Evolutionary conservation across 2,329 filamentous ascomycete genomes (phyloP), one percentile per base, ranked within the genome.

Genomic region (Diaporthe vaccinii): DNA sequence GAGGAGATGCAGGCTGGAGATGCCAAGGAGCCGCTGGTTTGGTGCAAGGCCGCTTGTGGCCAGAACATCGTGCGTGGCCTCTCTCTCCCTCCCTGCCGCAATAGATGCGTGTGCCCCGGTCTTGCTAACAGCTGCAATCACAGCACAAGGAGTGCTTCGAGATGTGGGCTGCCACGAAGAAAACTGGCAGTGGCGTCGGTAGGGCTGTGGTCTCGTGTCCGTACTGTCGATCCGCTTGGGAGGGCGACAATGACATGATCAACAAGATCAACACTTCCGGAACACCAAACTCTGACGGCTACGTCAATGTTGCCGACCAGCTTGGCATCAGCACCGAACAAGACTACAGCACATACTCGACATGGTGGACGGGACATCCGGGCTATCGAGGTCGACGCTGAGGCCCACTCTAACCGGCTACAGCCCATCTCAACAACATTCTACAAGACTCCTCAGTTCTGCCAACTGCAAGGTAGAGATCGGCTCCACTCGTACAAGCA

Each of bases 231-330:
- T 89, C 88, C 17, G 79, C 81, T 1, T 93, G 91, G 91, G 83
- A 88, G 77, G 86, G 84, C 1, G 87, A 88, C 28, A 82, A 85
- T 28, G 82, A 84, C 4, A 79, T 84, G 76, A 82, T 88, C 10
- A 84, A 84, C 49, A 85, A 83, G 46, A 85, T 90, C 34, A 84
- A 83, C 65, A 87, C 85, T 76, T 83, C 81, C 0, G 84, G 86
- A 4, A 79, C 79, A 7, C 76, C 83, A 0, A 85, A 84, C 34
- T 79, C 68, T 3, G 90, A 92, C 49, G 91, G 91, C 0, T 93
- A 93, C 78, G 83, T 92, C 62, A 93, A 93, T 79, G 87, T 93
- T 4, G 91, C 89, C 1, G 82, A 86, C 28, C 88, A 92, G 80
- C 83, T 93, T n/a, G 91, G 91, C 2, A 85, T 93, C 76, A 89